phyloP scores from a whole-genome alignment of 805 yeast genomes.

The Yarrowia yakushimensis region DNA sequence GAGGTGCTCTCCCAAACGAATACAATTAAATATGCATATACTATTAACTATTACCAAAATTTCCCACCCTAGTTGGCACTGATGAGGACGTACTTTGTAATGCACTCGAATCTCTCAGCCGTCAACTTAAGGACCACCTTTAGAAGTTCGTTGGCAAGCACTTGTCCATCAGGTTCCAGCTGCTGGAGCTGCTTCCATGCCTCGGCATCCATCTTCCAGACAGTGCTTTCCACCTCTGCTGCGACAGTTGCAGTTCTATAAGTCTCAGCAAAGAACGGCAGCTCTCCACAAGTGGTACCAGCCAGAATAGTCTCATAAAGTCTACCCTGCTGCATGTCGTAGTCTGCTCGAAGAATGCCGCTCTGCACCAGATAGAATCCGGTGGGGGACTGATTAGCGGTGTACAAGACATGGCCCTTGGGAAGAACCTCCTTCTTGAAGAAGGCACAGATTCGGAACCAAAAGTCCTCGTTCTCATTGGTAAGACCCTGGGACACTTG shows the following conservation, averaged over 20 bases:
- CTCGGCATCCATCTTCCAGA: slow-evolving; percentile 62
- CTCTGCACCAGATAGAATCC: slow-evolving; percentile 60
- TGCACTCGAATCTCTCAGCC: slow-evolving; percentile 67
- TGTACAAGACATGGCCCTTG: slow-evolving; percentile 46
- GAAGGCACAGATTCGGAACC: slow-evolving; percentile 60
- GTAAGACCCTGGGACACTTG: slow-evolving; percentile 57
- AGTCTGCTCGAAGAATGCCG: slow-evolving; percentile 52
- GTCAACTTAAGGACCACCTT: slow-evolving; percentile 58
- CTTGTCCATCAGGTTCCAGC: slow-evolving; percentile 43
- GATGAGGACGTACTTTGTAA: slow-evolving; percentile 72
- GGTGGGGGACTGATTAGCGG: slow-evolving; percentile 46
- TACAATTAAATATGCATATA: slow-evolving; percentile 2
- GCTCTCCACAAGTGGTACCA: slow-evolving; percentile 71
- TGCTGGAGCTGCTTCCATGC: slow-evolving; percentile 46
- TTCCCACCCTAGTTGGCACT: slow-evolving; percentile 35
- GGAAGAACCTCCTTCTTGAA: slow-evolving; percentile 51
- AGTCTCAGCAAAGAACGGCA: slow-evolving; percentile 40
- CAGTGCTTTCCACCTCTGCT: slow-evolving; percentile 58
- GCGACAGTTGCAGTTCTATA: slow-evolving; percentile 47
- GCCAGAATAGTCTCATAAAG: slow-evolving; percentile 57
- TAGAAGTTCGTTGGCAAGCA: slow-evolving; percentile 60
- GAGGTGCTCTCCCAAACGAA: too few species aligned
- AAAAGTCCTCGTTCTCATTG: slow-evolving; percentile 49
- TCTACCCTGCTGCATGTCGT: slow-evolving; percentile 47
- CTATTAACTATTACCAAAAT: neutral